A percentile compares a stretch with the other conserved stretches of the same genome.
Evolutionary conservation across 148 eudicot genomes (phyloP).

Genomic region (Tetragonia tetragonoides): DNA sequence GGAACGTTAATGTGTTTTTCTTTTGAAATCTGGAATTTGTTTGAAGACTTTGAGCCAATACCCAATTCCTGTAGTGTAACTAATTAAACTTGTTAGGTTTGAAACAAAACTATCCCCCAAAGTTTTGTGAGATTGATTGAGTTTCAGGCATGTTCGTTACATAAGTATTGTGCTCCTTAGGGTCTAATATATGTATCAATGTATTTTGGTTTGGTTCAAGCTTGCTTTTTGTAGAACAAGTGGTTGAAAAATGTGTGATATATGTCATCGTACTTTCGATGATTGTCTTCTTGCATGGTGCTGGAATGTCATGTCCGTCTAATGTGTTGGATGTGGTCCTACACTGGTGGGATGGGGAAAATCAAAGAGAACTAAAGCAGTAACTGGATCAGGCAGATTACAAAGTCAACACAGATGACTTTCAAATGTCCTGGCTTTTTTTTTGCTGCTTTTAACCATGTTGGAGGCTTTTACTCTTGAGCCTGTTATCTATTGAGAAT

Average conservation of each 20-base stretch:
- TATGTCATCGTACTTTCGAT: neutral
- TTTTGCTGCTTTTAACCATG: neutral
- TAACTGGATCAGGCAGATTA: neutral
- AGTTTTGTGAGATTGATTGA: neutral
- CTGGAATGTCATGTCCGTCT: neutral
- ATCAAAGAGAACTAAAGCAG: neutral
- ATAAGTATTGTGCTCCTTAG: neutral
- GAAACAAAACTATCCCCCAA: neutral
- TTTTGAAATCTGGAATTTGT: no score
- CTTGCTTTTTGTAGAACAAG: neutral
- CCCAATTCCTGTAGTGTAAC: neutral
- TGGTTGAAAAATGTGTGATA: neutral
- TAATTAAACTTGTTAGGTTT: neutral
- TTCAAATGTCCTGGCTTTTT: neutral
- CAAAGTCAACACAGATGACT: neutral
- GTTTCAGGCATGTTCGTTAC: neutral
- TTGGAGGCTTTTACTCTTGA: neutral
- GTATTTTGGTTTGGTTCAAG: neutral
- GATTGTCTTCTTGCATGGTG: neutral
- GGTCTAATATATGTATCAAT: neutral
- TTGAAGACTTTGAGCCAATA: no score
- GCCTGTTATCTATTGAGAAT: neutral
- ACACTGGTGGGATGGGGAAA: neutral
- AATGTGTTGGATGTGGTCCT: neutral
- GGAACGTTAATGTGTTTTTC: no score